Base-by-base conservation (phyloP, 495 filamentous ascomycete species). In the Durotheca rogersii region DNA sequence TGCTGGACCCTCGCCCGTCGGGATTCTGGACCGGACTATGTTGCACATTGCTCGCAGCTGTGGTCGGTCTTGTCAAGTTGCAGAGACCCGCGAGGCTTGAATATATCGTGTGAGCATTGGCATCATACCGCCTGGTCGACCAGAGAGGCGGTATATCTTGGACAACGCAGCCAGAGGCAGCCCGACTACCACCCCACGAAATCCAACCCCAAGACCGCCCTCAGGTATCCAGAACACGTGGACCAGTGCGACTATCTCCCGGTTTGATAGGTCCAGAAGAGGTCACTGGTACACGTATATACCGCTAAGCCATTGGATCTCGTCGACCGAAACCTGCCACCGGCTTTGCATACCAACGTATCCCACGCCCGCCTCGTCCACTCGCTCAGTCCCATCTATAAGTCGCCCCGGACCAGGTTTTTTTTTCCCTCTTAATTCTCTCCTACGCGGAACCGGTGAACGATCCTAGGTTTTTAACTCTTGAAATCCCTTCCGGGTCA, bases 201-300 rank as follows among this genome's bases (percentile, higher is more conserved):
- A 47, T 42, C 41, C 40, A 51, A 50, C 62, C 58, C 60, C 53
- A 59, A 60, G 41, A 44, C 41, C 31, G 34, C 42, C 49, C 58
- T 44, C 60, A 47, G 41, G 31, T 25, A 19, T 37, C 47, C 51
- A 33, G 52, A 53, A 66, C 62, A 66, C 62, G 62, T 66, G 62
- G 62, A 66, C 62, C 52, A 58, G 51, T 60, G 56, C 44, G 39
- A 60, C 60, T 36, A 55, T 31, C 46, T 36, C 25, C 50, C 42
- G 41, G 46, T 54, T n/a, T 52, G 41, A 57, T 54, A 49, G 58
- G 53, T 40, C 43, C 41, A 51, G 51, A 31, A 56, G 34, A 57
- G 56, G 41, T 49, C 51, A 63, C 60, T 54, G 53, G 60, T 58
- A 66, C 62, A 63, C 62, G 62, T 66, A 63, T 66, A 61, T 61